Evolutionary conservation across 2,329 filamentous ascomycete species (phyloP), one percentile per base, ranked within the genome.

Genomic region (Escovopsis sp.): DNA sequence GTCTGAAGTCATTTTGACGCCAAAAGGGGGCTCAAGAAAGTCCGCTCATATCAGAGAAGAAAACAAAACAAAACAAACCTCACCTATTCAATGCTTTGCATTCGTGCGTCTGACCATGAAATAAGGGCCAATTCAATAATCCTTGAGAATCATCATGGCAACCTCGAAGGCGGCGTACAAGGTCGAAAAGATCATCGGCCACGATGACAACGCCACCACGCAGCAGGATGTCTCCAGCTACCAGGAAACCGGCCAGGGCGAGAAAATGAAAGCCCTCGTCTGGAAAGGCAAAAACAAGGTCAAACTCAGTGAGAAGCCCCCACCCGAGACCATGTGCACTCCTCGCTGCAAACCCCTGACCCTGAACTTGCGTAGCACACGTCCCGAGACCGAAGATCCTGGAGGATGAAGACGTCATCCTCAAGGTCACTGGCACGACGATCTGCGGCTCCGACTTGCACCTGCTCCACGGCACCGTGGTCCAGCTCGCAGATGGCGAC

Each of bases 271-370:
- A 59, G 87, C 86, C 0, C 63, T 93, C 12, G 74, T 73, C 2
- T 94, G 86, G 86, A 77, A 82, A 61, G 82, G 83, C 41, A 91
- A 89, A 67, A 84, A 87, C 54, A 75, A 68, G 28, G 84, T 94
- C 38, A 63, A 82, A 55, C 67, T 93, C 15, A 64, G 72, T 77
- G 58, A 45, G 60, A 54, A 8, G 11, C 26, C 34, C 34, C 12
- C 15, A 23, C 36, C n/a, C n/a, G 10, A 32, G 15, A 7, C 12
- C n/a, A 19, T 6, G 4, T 28, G 26, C 38, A 7, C 8, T n/a
- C 23, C 7, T 23, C 26, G 12, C 28, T 11, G 18, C 10, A 18
- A 10, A 26, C 26, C 12, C 4, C 12, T 23, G 12, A 30, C 30
- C 12, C 35, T 43, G 12, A 44, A 26, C 26, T 11, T 32, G 8